Evolutionary conservation across 345 rosid species (phyloP), one percentile per base, ranked within the genome.

Genomic region (Eucalyptus sp.): DNA sequence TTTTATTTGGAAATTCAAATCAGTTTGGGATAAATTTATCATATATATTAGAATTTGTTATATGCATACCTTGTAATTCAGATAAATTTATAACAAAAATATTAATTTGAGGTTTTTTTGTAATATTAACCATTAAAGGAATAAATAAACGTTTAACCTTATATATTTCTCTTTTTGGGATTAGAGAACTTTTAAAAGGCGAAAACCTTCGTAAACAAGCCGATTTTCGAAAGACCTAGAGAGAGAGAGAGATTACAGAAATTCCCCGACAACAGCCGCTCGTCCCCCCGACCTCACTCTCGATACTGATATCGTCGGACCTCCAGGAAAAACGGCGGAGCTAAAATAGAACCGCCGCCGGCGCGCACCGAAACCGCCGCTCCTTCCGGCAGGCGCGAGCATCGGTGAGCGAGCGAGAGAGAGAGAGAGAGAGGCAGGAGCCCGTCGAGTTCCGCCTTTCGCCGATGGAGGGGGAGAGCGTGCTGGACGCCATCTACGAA

Each of bases 401-500:
- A 68, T 68, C 80, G 80, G 24, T 3, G 80, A 68, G 25, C 24
- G 58, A 66, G 41, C 22, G 71, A 62, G 8, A 6, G 64, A 27
- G 64, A 56, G 60, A 13, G 18, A 64, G 24, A 9, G 15, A 29
- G 8, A 29, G 24, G 11, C 25, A 76, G 48, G 81, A 76, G 48
- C 29, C 44, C 24, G 84, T 41, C 84, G 84, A 41, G 27, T 41
- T 41, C 84, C 27, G 84, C 48, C 48, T 31, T 16, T 31, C 33
- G 60, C 52, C 2, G 50, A 97, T 97, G 99, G 98, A 93, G 83
- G 94, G 91, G 80, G 95, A 91, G 86, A 56, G 87, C 44, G 96
- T 95, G 68, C 86, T 94, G 87, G 96, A 91, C 87, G 94, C 93
- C 87, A 91, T 93, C 46, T 92, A 88, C 80, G 97, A 92, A 87